phyloP scores from a whole-genome alignment of 139 green algal genomes.

The Haematococcus sp. region DNA sequence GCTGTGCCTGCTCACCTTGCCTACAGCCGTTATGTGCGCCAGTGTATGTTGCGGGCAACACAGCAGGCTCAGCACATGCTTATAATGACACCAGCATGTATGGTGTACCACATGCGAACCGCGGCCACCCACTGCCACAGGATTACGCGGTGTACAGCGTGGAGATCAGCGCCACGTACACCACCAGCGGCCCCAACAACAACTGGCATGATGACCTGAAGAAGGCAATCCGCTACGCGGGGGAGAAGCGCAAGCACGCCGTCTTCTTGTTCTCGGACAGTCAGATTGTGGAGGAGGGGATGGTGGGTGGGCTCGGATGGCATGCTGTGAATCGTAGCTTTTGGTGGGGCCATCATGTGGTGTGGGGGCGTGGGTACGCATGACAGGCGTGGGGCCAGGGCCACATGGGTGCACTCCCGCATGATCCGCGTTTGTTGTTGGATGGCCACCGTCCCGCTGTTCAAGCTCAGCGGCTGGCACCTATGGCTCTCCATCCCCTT shows the following conservation, averaged over 20 bases:
- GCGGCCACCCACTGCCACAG: background rate
- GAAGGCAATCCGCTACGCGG: conserved; percentile 50
- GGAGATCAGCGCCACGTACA: conserved; percentile 63
- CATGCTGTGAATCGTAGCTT: no score
- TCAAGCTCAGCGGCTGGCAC: no score
- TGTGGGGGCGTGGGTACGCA: no score
- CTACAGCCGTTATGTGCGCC: background rate
- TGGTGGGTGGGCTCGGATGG: conserved; percentile 13
- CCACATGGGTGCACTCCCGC: no score
- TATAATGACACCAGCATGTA: background rate
- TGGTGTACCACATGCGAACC: background rate
- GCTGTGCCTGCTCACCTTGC: background rate
- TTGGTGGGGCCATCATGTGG: no score
- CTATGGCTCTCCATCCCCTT: no score
- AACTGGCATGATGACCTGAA: conserved; percentile 78
- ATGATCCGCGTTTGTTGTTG: no score
- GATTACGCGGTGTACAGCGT: conserved; percentile 25
- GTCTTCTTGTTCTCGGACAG: conserved; percentile 74
- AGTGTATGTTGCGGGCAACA: background rate
- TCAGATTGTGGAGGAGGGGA: conserved; percentile 60
- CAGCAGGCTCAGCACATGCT: background rate
- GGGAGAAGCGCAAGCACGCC: conserved; percentile 43
- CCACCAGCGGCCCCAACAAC: conserved; percentile 25
- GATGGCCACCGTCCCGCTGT: no score
- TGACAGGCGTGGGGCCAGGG: no score